Conservation (phyloP, 2,329 filamentous ascomycete species). For the Cladosporium sphaerospermum region DNA sequence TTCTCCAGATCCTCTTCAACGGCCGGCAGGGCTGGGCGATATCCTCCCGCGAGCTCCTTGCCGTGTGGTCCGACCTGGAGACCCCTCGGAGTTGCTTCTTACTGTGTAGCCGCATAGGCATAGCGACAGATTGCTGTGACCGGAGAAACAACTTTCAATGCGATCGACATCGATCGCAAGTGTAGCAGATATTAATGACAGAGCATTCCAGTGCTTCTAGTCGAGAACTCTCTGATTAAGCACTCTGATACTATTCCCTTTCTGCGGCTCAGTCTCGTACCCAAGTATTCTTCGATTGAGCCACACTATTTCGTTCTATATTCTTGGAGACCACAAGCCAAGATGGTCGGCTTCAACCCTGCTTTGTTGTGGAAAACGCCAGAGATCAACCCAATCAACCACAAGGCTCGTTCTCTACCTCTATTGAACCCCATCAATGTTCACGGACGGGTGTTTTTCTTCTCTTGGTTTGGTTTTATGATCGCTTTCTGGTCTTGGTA, state of each 20-base stretch:
- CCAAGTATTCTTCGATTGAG: neutral
- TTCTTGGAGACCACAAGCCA: no score
- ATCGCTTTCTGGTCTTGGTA: constrained; percentile 79
- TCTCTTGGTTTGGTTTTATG: constrained; percentile 81
- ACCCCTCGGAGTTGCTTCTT: constrained; percentile 3
- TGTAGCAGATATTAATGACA: neutral
- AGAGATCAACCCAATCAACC: constrained; percentile 75
- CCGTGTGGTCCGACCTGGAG: constrained; percentile 4
- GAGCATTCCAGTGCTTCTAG: neutral
- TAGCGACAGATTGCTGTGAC: neutral
- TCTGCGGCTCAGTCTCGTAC: neutral
- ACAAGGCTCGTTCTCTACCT: constrained; percentile 75
- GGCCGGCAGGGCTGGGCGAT: constrained; percentile 5
- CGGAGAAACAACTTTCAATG: constrained; percentile 6
- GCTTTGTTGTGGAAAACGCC: constrained; percentile 48
- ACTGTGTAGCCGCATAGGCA: neutral
- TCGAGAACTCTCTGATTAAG: neutral
- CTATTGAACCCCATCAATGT: constrained; percentile 69
- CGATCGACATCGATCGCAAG: neutral
- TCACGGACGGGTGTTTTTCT: constrained; percentile 85
- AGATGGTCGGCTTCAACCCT: constrained; percentile 15
- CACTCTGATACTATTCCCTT: no score
- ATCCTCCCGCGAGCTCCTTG: constrained; percentile 2
- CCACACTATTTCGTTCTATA: no score
- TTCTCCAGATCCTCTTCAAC: neutral